Evolutionary conservation across 1,284 basidiomycete genomes (phyloP).

Genomic region (Leucoagaricus sp.): DNA sequence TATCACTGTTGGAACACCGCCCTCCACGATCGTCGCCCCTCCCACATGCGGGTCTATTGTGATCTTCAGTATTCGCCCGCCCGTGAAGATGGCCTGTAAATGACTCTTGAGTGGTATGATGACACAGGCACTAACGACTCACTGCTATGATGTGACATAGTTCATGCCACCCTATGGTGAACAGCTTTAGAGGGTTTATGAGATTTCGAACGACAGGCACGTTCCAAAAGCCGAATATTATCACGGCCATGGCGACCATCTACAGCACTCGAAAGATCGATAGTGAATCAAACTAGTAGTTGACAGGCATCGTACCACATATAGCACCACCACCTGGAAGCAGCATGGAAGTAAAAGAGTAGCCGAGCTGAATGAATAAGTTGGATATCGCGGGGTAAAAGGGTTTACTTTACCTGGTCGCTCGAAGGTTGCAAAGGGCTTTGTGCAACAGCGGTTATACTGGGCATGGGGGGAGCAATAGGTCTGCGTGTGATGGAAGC

Average conservation of each 20-base stretch:
- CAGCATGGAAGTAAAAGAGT: neutral
- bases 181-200: constrained; percentile 79
- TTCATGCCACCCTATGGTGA: constrained; percentile 84
- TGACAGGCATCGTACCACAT: constrained; percentile 57
- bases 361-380: constrained; percentile 15
- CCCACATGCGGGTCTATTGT: constrained; percentile 83
- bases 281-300: constrained; percentile 9
- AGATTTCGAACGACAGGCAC: constrained; percentile 72
- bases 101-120: neutral
- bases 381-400: neutral
- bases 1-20: constrained; percentile 69
- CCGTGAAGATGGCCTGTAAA: constrained; percentile 68
- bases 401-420: constrained; percentile 37
- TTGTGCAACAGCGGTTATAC: constrained; percentile 23
- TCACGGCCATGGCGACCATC: constrained; percentile 78
- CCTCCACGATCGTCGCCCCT: constrained; percentile 75
- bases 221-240: constrained; percentile 82
- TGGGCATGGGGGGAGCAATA: constrained; percentile 38
- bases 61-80: constrained; percentile 72
- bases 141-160: constrained; percentile 80
- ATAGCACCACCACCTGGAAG: constrained; percentile 61
- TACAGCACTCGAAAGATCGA: constrained; percentile 27
- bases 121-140: constrained; percentile 28
- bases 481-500: constrained; percentile 31
- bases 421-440: constrained; percentile 37